Evolutionary conservation across 306 rosid genomes (phyloP).

Genomic region (Erythrophleum fordii): DNA sequence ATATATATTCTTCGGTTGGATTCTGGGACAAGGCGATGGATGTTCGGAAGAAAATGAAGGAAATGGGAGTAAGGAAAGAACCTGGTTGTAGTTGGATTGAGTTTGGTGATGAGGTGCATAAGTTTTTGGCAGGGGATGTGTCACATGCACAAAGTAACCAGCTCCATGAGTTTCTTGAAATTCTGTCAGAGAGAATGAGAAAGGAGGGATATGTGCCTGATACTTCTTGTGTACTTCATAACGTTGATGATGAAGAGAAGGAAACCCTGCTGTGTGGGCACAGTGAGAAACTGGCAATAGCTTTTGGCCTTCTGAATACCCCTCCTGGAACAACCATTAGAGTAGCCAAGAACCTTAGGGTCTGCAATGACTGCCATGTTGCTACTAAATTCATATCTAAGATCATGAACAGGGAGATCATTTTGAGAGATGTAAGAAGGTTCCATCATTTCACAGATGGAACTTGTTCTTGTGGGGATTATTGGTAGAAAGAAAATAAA

Average conservation of each 20-base stretch:
- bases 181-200: constrained; percentile 68
- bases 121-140: constrained; percentile 78
- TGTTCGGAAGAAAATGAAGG: constrained; percentile 77
- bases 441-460: constrained; percentile 93
- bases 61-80: constrained; percentile 80
- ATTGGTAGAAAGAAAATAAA: constrained; percentile 56
- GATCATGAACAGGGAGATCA: constrained; percentile 71
- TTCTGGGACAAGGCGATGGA: constrained; percentile 81
- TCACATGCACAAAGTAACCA: constrained; percentile 75
- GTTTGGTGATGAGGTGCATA: constrained; percentile 82
- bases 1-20: constrained; percentile 79
- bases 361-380: constrained; percentile 87
- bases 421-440: constrained; percentile 91
- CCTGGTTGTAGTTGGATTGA: constrained; percentile 96
- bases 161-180: constrained; percentile 69
- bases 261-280: constrained; percentile 88
- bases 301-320: constrained; percentile 85
- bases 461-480: constrained; percentile 90
- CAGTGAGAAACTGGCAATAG: constrained; percentile 94
- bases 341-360: constrained; percentile 90
- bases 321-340: constrained; percentile 81
- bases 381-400: constrained; percentile 82
- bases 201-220: constrained; percentile 90
- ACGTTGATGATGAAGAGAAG: constrained; percentile 81
- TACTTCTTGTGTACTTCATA: constrained; percentile 85